Evolutionary conservation across 805 yeast genomes (phyloP).

Genomic region (Naumovozyma castellii): DNA sequence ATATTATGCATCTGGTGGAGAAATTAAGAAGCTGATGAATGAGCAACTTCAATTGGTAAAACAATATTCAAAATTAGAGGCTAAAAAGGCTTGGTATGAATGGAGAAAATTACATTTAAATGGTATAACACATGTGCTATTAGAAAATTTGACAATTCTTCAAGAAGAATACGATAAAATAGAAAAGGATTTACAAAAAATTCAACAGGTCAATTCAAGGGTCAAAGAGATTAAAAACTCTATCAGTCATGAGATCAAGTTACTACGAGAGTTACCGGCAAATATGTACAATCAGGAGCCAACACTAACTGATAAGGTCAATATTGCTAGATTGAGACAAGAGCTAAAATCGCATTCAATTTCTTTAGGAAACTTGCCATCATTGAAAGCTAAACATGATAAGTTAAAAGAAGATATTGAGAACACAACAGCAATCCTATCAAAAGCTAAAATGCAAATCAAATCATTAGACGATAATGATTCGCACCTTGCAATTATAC

Average conservation of each 20-base stretch:
- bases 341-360: slow-evolving; percentile 7
- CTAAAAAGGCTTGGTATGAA: slow-evolving; percentile 49
- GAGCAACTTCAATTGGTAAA: slow-evolving; percentile 43
- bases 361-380: slow-evolving; percentile 6
- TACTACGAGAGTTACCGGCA: slow-evolving; percentile 11
- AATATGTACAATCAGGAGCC: slow-evolving; percentile 6
- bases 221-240: slow-evolving; percentile 12
- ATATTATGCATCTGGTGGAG: slow-evolving; percentile 34
- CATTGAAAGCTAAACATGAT: slow-evolving; percentile 3
- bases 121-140: slow-evolving; percentile 33
- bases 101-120: slow-evolving; percentile 49
- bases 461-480: neutral
- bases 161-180: slow-evolving; percentile 20
- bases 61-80: slow-evolving; percentile 42
- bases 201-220: slow-evolving; percentile 6
- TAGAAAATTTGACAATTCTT: slow-evolving; percentile 20
- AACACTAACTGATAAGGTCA: slow-evolving; percentile 10
- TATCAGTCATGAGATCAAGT: slow-evolving; percentile 15
- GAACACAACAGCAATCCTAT: slow-evolving; percentile 1
- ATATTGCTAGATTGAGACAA: slow-evolving; percentile 12
- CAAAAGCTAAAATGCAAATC: neutral
- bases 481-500: neutral
- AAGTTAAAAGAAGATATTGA: slow-evolving; percentile 2
- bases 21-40: slow-evolving; percentile 35
- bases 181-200: slow-evolving; percentile 7